Evolutionary conservation across 768 basidiomycete species (phyloP).

Genomic region (Rhizopogon vesiculosus): DNA sequence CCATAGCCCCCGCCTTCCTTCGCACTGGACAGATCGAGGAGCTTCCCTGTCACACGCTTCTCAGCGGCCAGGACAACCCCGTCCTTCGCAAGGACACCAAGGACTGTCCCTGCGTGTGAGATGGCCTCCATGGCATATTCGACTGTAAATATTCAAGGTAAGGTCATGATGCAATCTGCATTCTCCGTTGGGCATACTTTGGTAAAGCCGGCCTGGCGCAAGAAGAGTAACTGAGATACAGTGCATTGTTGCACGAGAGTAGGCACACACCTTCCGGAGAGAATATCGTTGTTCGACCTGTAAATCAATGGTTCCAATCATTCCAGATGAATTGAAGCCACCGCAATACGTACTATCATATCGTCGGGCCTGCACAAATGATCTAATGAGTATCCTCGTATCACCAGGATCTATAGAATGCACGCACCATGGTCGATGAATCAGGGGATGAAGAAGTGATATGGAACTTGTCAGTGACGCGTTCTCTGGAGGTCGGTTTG

Average conservation of each 20-base stretch:
- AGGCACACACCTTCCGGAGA: slow-evolving; percentile 82
- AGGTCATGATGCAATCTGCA: background rate
- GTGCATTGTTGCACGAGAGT: slow-evolving; percentile 3
- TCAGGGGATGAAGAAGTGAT: slow-evolving; percentile 4
- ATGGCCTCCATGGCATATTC: slow-evolving; percentile 99
- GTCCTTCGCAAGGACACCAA: slow-evolving; percentile 88
- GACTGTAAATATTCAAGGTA: slow-evolving; percentile 44
- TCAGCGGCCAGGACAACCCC: slow-evolving; percentile 92
- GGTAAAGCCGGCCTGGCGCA: slow-evolving; percentile 84
- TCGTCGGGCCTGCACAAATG: slow-evolving; percentile 64
- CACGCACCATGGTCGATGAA: slow-evolving; percentile 44
- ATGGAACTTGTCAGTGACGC: slow-evolving; percentile 16
- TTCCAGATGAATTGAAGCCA: slow-evolving; percentile 5
- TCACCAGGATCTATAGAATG: background rate
- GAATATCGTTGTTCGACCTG: slow-evolving; percentile 97
- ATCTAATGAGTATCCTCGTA: background rate
- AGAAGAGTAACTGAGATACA: slow-evolving; percentile 6
- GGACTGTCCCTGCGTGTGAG: slow-evolving; percentile 90
- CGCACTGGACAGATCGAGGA: slow-evolving; percentile 82
- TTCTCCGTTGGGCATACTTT: slow-evolving; percentile 55
- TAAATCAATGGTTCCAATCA: slow-evolving; percentile 21
- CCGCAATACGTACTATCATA: slow-evolving; percentile 76
- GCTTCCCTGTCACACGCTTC: slow-evolving; percentile 98
- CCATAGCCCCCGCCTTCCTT: slow-evolving; percentile 84
- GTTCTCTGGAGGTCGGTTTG: slow-evolving; percentile 8